These are phyloP conservation scores for Russula foetens DNA, from an alignment of 768 basidiomycete genomes.

Conservation along the genomic window DNA sequence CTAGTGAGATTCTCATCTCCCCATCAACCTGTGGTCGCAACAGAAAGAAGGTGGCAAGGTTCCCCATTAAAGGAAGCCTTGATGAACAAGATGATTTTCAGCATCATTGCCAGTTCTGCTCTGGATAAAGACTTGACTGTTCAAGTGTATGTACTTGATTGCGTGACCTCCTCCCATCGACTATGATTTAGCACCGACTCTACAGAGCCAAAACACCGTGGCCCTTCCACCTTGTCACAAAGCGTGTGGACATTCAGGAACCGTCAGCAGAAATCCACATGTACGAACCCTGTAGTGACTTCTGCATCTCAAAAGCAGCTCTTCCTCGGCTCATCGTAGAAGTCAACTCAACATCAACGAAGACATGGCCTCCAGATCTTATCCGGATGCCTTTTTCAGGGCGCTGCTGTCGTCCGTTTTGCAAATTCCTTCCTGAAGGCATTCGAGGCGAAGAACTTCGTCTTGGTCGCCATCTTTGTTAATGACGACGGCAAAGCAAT, in stretches of 20 bases:
- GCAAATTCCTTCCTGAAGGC: not conserved
- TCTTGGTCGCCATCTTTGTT: no score
- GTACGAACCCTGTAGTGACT: not conserved
- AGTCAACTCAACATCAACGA: no score
- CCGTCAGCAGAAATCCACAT: not conserved
- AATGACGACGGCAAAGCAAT: no score
- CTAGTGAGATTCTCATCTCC: no score
- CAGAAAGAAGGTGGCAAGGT: no score
- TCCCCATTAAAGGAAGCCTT: not conserved
- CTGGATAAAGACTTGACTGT: not conserved
- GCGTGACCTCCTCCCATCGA: not conserved
- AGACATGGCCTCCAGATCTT: not conserved
- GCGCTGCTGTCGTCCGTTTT: not conserved
- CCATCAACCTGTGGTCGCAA: no score
- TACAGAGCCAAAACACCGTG: not conserved
- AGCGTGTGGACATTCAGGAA: not conserved
- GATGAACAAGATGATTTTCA: not conserved
- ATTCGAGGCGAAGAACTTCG: not conserved
- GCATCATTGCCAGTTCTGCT: not conserved
- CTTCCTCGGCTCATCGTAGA: not conserved
- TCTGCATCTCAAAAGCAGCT: not conserved
- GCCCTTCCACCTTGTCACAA: not conserved
- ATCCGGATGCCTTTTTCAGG: not conserved
- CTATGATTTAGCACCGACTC: not conserved
- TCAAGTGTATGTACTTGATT: not conserved